These are phyloP conservation scores for Arabidopsis hybrid DNA, from an alignment of 441 rosid genomes.

Conservation along the genomic window DNA sequence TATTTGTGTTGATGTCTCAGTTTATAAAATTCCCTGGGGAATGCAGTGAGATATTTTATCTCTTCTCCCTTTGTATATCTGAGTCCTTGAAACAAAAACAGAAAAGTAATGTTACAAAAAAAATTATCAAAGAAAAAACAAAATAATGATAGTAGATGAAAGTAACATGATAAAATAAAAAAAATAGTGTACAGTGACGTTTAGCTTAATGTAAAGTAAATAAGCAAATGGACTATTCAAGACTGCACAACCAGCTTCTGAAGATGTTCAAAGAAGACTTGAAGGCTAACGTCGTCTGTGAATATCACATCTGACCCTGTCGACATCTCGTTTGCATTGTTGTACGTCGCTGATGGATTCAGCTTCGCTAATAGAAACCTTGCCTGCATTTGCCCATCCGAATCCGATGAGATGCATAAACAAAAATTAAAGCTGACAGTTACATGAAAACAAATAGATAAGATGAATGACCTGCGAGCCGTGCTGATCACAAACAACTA, in stretches of 20 bases:
- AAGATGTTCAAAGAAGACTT: conserved; percentile 94
- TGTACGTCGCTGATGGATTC: conserved; percentile 98
- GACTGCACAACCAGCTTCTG: conserved; percentile 98
- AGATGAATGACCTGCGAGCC: conserved; percentile 86
- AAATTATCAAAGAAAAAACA: too few species aligned
- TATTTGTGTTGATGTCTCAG: too few species aligned
- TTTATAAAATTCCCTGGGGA: too few species aligned
- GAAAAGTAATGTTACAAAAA: too few species aligned
- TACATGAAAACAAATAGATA: not conserved
- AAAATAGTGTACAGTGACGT: not conserved
- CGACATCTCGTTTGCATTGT: conserved; percentile 75
- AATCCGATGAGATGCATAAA: not conserved
- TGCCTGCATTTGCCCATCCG: conserved; percentile 57
- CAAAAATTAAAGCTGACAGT: not conserved
- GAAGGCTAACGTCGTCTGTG: conserved; percentile 95
- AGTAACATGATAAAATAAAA: not conserved
- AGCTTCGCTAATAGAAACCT: conserved; percentile 94
- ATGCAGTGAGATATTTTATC: too few species aligned
- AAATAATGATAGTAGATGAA: not conserved
- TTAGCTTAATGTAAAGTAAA: not conserved
- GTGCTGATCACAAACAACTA: conserved; percentile 98
- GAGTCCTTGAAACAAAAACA: too few species aligned
- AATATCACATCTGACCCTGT: conserved; percentile 90
- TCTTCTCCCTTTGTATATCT: too few species aligned
- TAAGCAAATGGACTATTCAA: conserved; percentile 39